A percentile compares a stretch with the other conserved stretches of the same genome.
phyloP scores from a whole-genome alignment of 2,329 filamentous ascomycete genomes.

The Trichoderma atroviride region DNA sequence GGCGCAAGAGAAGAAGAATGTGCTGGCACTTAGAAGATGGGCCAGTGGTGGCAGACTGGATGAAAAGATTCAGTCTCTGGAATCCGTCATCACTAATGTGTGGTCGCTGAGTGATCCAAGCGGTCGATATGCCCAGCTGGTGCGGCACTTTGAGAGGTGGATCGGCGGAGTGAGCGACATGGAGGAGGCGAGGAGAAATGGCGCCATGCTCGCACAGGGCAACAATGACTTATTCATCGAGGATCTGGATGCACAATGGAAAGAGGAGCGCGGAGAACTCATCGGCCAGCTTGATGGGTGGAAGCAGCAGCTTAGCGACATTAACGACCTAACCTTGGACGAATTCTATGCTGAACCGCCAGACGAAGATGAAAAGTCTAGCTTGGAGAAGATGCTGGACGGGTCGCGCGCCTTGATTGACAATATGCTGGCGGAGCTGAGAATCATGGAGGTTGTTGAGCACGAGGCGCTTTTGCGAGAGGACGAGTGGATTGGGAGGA shows the following conservation, averaged over 20 bases:
- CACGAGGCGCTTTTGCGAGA: slow-evolving; percentile 59
- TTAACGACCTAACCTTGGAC: slow-evolving; percentile 35
- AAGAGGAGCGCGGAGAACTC: slow-evolving; percentile 57
- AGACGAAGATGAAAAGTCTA: slow-evolving; percentile 40
- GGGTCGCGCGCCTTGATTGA: slow-evolving; percentile 53
- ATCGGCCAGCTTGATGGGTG: slow-evolving; percentile 59
- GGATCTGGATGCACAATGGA: slow-evolving; percentile 60
- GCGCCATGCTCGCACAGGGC: slow-evolving; percentile 40
- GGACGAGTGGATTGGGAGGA: slow-evolving; percentile 59
- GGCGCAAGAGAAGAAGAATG: slow-evolving; percentile 54
- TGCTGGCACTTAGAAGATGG: slow-evolving; percentile 58
- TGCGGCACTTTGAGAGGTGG: slow-evolving; percentile 64
- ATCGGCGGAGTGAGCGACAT: slow-evolving; percentile 51
- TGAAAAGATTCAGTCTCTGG: slow-evolving; percentile 60
- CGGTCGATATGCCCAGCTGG: slow-evolving; percentile 58
- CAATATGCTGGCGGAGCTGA: slow-evolving; percentile 65
- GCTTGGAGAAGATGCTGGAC: slow-evolving; percentile 52
- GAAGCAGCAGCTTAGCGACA: slow-evolving; percentile 50
- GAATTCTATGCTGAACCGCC: slow-evolving; percentile 1
- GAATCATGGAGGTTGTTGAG: slow-evolving; percentile 64
- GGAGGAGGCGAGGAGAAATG: slow-evolving; percentile 47
- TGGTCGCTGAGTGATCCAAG: slow-evolving; percentile 60
- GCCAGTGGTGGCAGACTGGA: slow-evolving; percentile 48
- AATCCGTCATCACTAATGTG: slow-evolving; percentile 58
- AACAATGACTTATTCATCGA: slow-evolving; percentile 53